Evolutionary conservation across 2,329 filamentous ascomycete species (phyloP).

Genomic region (Lasiodiplodia sp.): DNA sequence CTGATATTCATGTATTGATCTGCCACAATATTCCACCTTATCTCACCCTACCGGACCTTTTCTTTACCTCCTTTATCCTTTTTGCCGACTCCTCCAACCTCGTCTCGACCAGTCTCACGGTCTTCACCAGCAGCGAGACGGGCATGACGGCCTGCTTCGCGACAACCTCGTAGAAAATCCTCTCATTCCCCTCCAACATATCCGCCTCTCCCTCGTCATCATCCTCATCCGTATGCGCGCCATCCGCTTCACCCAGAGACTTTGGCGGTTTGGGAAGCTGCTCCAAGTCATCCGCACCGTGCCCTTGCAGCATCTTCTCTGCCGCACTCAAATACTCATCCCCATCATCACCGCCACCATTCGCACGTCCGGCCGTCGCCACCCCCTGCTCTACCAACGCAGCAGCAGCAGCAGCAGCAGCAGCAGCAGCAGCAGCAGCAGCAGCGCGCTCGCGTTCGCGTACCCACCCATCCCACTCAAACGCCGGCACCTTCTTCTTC

Average conservation of each 20-base stretch:
- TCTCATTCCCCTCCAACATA: constrained; percentile 54
- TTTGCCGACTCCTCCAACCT: constrained; percentile 28
- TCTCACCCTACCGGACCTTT: neutral
- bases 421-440: no score
- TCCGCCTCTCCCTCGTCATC: constrained; percentile 52
- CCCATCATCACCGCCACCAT: neutral
- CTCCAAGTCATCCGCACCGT: neutral
- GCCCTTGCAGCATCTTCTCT: neutral
- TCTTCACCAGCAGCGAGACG: constrained; percentile 57
- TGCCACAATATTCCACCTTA: neutral
- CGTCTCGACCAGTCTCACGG: constrained; percentile 59
- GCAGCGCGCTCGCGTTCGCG: neutral
- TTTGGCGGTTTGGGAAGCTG: neutral
- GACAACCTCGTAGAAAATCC: constrained; percentile 59
- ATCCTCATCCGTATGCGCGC: constrained; percentile 38
- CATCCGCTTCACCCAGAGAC: neutral
- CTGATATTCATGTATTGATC: no score
- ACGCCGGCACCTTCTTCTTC: constrained; percentile 34
- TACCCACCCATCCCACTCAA: neutral
- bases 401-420: neutral
- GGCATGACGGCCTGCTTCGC: constrained; percentile 60
- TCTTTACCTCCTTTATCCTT: neutral
- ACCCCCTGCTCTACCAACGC: neutral
- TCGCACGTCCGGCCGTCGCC: neutral
- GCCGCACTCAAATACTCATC: neutral